phyloP scores from a whole-genome alignment of 2,329 filamentous ascomycete species.

The Aspergillus ustus region DNA sequence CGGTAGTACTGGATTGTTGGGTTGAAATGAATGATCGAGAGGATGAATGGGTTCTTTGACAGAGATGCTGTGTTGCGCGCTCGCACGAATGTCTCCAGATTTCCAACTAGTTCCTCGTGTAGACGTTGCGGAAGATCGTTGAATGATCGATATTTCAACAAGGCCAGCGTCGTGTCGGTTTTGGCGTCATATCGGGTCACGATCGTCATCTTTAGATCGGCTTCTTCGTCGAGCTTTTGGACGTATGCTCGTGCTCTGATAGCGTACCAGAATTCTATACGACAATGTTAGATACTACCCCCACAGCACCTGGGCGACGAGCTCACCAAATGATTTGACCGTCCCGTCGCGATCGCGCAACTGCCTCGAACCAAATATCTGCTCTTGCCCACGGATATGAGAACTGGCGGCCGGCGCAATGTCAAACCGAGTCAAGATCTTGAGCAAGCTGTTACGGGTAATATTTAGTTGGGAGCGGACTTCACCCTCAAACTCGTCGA shows the following conservation, averaged over 20 bases:
- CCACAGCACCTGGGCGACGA: not conserved
- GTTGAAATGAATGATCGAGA: constrained; percentile 15
- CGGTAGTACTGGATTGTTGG: constrained; percentile 15
- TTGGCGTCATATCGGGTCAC: constrained; percentile 12
- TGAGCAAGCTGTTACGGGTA: constrained; percentile 8
- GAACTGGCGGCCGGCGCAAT: constrained; percentile 14
- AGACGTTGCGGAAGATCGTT: constrained; percentile 14
- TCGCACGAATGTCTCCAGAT: constrained; percentile 8
- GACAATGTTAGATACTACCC: too few species aligned
- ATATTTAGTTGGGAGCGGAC: constrained; percentile 12
- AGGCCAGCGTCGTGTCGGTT: constrained; percentile 6
- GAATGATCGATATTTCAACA: constrained; percentile 14
- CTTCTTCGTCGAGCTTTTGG: constrained; percentile 4
- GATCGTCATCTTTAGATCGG: constrained; percentile 15
- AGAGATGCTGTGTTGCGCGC: constrained; percentile 6
- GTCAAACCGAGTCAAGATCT: constrained; percentile 9
- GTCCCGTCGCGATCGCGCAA: not conserved
- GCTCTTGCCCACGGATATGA: constrained; percentile 15
- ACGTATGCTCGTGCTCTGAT: constrained; percentile 14
- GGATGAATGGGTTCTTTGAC: constrained; percentile 11
- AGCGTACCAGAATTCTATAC: constrained; percentile 16
- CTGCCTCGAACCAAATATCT: constrained; percentile 12
- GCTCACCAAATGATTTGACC: constrained; percentile 7
- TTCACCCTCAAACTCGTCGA: not conserved
- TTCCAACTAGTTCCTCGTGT: constrained; percentile 12